Base-by-base conservation (phyloP, 148 eudicot species). In the Linanthus parryae region DNA sequence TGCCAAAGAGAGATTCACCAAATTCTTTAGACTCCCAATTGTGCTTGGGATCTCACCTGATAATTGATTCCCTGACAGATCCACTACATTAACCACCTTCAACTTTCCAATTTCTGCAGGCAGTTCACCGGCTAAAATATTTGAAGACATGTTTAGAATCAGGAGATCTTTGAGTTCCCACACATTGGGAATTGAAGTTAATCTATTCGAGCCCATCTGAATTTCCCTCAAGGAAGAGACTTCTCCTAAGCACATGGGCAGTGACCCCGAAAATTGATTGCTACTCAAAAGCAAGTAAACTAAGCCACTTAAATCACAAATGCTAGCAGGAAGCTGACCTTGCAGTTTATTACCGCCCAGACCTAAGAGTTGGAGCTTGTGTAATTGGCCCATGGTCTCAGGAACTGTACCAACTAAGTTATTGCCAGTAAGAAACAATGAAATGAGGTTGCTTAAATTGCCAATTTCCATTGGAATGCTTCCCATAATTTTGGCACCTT, bases 1-100 rank as follows among this genome's bases (percentile, higher is more conserved):
- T 5, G 82, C 73, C 26, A 80, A 30, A 36, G 70, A 73, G n/a
- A 80, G 73, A 41, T 58, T 30, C 58, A 76, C 73, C 21, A 80
- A 71, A 38, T 65, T 74, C 49, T 59, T 70, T 9, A 76, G 76
- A 19, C 43, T 23, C 14, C 82, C 85, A 31, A 80, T 33, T 25
- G 79, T 69, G 39, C 26, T 23, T 12, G 79, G 79, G 23, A 80
- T 75, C 15, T 61, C 59, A 15, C 49, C 39, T 29, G 26, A 18
- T 3, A 42, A 28, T 13, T 56, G 49, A 29, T 56, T 41, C 26
- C 3, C 15, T 3, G 59, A 56, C 2, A 43, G 15, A 29, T 56
- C 48, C 11, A 56, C 18, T 7, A 2, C 0, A 0, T 1, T 8
- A 2, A 16, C 14, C 0, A 7, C 28, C 27, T 41, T 56, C 1